Percentiles rank a stretch among this genome's conserved stretches.
phyloP scores from a whole-genome alignment of 306 rosid genomes.

The Mimosa bimucronata region DNA sequence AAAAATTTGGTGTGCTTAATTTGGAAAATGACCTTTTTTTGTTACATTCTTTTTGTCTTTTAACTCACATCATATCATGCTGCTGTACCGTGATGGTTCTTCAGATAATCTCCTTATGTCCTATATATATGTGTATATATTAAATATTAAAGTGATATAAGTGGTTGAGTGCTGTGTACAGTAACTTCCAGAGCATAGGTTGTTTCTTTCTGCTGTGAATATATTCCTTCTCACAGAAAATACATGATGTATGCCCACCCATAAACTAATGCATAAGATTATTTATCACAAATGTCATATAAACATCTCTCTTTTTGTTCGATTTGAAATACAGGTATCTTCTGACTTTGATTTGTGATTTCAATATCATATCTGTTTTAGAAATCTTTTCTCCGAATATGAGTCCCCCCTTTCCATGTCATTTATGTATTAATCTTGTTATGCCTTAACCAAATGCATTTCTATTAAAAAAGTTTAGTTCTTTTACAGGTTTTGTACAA shows the following conservation, averaged over 20 bases:
- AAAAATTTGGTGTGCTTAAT: constrained; percentile 20
- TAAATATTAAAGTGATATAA: neutral
- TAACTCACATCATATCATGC: neutral
- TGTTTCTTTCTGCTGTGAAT: constrained; percentile 10
- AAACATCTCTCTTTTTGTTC: neutral
- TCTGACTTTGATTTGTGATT: neutral
- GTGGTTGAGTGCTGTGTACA: neutral
- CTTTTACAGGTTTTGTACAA: constrained; percentile 87
- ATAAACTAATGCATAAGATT: constrained; percentile 3
- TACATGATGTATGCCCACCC: neutral
- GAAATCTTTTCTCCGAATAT: neutral
- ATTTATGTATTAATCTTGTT: constrained; percentile 10
- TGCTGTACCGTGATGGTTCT: neutral
- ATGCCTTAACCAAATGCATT: constrained; percentile 9
- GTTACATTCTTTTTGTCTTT: neutral
- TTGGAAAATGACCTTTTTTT: constrained; percentile 8
- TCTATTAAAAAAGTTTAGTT: constrained; percentile 32
- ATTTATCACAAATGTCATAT: neutral
- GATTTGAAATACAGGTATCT: neutral
- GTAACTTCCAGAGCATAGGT: constrained; percentile 5
- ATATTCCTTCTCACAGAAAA: neutral
- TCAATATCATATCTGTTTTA: constrained; percentile 21
- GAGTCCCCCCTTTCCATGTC: neutral
- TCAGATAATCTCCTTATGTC: constrained; percentile 22
- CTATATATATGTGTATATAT: neutral